These are phyloP conservation scores for Chlorella variabilis DNA, from an alignment of 163 green algal species.

Conservation along the genomic window DNA sequence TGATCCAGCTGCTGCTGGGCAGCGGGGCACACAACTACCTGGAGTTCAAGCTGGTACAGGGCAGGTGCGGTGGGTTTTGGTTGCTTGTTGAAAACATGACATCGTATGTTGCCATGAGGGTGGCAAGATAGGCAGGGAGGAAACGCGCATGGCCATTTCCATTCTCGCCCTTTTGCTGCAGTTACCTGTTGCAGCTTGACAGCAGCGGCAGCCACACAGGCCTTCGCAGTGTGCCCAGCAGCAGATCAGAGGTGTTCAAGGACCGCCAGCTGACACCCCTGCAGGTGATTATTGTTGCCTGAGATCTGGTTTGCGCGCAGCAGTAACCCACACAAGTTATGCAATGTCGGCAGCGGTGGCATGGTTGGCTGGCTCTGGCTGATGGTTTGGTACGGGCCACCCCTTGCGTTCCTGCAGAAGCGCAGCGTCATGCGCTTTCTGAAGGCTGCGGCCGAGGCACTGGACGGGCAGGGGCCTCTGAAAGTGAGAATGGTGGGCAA, in stretches of 20 bases:
- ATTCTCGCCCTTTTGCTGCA: not conserved
- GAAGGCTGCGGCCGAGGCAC: constrained; percentile 46
- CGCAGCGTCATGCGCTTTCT: constrained; percentile 70
- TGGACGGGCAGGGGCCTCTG: constrained; percentile 25
- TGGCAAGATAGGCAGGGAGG: no score
- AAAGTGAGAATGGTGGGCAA: constrained; percentile 9
- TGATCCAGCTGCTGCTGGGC: constrained; percentile 62
- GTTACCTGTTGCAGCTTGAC: not conserved
- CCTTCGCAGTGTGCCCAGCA: constrained; percentile 54
- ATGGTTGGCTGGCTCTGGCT: no score
- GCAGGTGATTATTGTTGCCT: not conserved
- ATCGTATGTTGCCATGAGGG: no score
- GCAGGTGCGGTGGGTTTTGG: constrained; percentile 19
- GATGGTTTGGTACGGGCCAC: no score
- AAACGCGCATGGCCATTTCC: no score
- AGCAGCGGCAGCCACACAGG: not conserved
- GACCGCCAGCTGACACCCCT: constrained; percentile 38
- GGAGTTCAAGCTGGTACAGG: constrained; percentile 73
- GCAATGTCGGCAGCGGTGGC: no score
- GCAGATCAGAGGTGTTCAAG: constrained; percentile 69
- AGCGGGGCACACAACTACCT: constrained; percentile 70
- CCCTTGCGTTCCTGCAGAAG: constrained; percentile 58
- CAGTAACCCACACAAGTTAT: no score
- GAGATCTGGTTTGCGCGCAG: no score
- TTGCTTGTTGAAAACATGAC: not conserved